phyloP scores from a whole-genome alignment of 2,329 filamentous ascomycete genomes.

The Paracamarosporium sp. region DNA sequence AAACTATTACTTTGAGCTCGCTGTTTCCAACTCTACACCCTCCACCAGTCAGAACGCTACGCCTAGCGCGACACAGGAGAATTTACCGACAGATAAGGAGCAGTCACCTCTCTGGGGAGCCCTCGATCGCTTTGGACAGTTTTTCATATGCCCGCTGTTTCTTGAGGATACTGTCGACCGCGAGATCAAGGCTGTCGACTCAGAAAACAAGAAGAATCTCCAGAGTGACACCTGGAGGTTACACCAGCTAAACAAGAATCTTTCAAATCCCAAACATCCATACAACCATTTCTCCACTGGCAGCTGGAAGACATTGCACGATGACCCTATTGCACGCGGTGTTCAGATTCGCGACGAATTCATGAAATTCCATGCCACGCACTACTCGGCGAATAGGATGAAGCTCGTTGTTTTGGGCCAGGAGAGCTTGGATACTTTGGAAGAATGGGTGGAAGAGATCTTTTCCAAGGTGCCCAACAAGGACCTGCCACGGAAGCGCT shows the following conservation, averaged over 20 bases:
- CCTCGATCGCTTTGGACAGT: conserved; percentile 90
- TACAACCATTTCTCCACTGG: conserved; percentile 93
- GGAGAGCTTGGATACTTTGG: conserved; percentile 80
- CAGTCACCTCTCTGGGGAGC: conserved; percentile 77
- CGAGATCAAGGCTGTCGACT: conserved; percentile 88
- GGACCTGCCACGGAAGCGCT: conserved; percentile 71
- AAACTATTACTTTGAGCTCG: conserved; percentile 97
- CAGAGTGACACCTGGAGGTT: conserved; percentile 89
- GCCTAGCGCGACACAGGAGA: conserved; percentile 42
- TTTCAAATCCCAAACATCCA: conserved; percentile 87
- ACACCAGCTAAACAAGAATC: conserved; percentile 84
- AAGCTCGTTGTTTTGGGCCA: conserved; percentile 86
- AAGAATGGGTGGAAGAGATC: conserved; percentile 83
- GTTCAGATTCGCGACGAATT: conserved; percentile 90
- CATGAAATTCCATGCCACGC: conserved; percentile 86
- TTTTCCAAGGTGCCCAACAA: conserved; percentile 86
- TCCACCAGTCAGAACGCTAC: conserved; percentile 58
- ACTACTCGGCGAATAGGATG: conserved; percentile 94
- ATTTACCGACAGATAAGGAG: conserved; percentile 44
- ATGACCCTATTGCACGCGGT: conserved; percentile 76
- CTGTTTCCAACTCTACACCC: conserved; percentile 70
- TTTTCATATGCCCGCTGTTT: conserved; percentile 90
- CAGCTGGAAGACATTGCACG: conserved; percentile 85
- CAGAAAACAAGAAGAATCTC: conserved; percentile 96
- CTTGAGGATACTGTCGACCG: conserved; percentile 83